phyloP scores from a whole-genome alignment of 441 rosid species.

The Adansonia rubrostipa region DNA sequence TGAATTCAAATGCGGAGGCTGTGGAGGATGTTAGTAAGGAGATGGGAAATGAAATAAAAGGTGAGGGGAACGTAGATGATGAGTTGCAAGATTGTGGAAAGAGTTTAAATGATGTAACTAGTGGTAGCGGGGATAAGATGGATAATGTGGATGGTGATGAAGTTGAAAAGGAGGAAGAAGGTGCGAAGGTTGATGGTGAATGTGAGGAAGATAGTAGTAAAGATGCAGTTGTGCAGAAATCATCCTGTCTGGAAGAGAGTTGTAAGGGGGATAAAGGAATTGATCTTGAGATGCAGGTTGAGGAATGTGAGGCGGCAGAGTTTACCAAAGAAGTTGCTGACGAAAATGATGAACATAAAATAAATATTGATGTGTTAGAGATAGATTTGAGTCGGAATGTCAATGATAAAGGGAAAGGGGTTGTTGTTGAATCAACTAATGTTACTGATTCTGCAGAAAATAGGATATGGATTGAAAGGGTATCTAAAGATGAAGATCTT shows the following conservation, averaged over 20 bases:
- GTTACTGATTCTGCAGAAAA: slow-evolving; percentile 45
- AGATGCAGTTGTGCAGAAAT: slow-evolving; percentile 34
- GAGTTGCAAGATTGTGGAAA: slow-evolving; percentile 38
- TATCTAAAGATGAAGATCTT: slow-evolving; percentile 48
- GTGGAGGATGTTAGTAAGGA: slow-evolving; percentile 34
- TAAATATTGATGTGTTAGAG: slow-evolving; percentile 33
- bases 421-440: slow-evolving; percentile 46
- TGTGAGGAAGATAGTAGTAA: slow-evolving; percentile 35
- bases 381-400: slow-evolving; percentile 41
- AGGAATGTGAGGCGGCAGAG: slow-evolving; percentile 41
- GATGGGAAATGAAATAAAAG: slow-evolving; percentile 36
- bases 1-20: slow-evolving; percentile 31
- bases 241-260: slow-evolving; percentile 39
- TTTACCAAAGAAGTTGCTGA: slow-evolving; percentile 39
- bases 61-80: slow-evolving; percentile 38
- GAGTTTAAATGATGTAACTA: slow-evolving; percentile 32
- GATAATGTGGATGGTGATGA: slow-evolving; percentile 40
- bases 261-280: slow-evolving; percentile 39
- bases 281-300: slow-evolving; percentile 49
- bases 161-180: slow-evolving; percentile 36
- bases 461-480: slow-evolving; percentile 49
- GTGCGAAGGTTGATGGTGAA: slow-evolving; percentile 34
- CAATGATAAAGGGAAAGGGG: slow-evolving; percentile 73
- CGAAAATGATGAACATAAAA: slow-evolving; percentile 36
- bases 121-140: slow-evolving; percentile 40